Percentiles rank a stretch among this genome's conserved stretches.
phyloP scores from a whole-genome alignment of 139 green algal genomes.

The Coelastrella sp. region DNA sequence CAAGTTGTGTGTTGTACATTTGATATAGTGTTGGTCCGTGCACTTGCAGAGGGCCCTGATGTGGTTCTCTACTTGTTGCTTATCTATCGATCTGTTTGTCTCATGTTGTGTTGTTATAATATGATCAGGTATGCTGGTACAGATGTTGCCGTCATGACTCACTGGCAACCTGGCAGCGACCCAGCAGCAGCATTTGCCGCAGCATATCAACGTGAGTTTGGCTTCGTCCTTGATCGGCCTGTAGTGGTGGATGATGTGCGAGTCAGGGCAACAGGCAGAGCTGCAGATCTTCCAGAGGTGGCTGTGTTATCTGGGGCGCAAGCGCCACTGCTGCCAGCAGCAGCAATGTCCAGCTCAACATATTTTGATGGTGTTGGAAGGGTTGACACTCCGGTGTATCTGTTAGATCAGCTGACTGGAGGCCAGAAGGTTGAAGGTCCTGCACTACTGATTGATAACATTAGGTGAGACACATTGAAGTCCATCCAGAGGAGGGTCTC shows the following conservation, averaged over 20 bases:
- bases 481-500: too few species aligned
- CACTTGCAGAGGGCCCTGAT: too few species aligned
- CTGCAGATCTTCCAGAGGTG: slow-evolving; percentile 49
- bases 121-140: slow-evolving; percentile 91
- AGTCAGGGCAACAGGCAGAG: slow-evolving; percentile 75
- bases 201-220: slow-evolving; percentile 90
- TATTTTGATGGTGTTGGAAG: slow-evolving; percentile 82
- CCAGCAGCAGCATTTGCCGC: slow-evolving; percentile 55
- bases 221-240: slow-evolving; percentile 87
- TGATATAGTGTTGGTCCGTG: too few species aligned
- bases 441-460: slow-evolving; percentile 94
- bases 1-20: too few species aligned
- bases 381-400: slow-evolving; percentile 82
- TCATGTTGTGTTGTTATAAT: too few species aligned
- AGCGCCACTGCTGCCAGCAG: slow-evolving; percentile 59
- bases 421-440: slow-evolving; percentile 83
- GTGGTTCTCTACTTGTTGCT: too few species aligned
- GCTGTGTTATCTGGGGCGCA: not conserved
- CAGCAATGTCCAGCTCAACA: slow-evolving; percentile 50
- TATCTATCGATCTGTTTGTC: too few species aligned
- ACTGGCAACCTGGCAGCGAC: slow-evolving; percentile 33
- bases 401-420: slow-evolving; percentile 70
- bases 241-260: slow-evolving; percentile 93
- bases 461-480: slow-evolving; percentile 50
- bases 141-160: slow-evolving; percentile 94